Percentiles rank a stretch among this genome's conserved stretches.
Conservation (phyloP, 441 rosid species). For the Gossypium gossypioides region DNA sequence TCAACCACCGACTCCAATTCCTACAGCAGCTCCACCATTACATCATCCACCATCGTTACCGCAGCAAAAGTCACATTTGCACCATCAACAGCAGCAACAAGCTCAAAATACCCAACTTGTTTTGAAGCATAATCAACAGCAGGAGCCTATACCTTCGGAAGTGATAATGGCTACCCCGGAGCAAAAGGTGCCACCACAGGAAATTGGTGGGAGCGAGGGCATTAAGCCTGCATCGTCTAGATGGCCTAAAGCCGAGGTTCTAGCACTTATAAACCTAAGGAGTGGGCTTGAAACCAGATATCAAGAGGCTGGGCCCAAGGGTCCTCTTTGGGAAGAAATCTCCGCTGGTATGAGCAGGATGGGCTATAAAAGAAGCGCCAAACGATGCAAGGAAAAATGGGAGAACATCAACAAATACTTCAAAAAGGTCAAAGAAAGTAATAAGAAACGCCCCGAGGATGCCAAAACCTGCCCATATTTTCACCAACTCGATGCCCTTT, state of each 20-base stretch:
- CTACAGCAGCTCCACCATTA: slow-evolving; percentile 14
- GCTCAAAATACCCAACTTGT: not conserved
- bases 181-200: slow-evolving; percentile 29
- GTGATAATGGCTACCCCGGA: slow-evolving; percentile 34
- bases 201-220: slow-evolving; percentile 24
- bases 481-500: slow-evolving; percentile 58
- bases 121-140: not conserved
- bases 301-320: slow-evolving; percentile 62
- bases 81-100: slow-evolving; percentile 2
- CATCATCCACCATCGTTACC: slow-evolving; percentile 16
- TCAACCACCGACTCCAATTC: slow-evolving; percentile 9
- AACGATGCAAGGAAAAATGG: slow-evolving; percentile 78
- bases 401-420: slow-evolving; percentile 77
- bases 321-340: slow-evolving; percentile 71
- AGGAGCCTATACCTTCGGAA: slow-evolving; percentile 15
- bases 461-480: slow-evolving; percentile 76
- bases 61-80: slow-evolving; percentile 16
- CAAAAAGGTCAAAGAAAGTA: slow-evolving; percentile 73
- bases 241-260: slow-evolving; percentile 70
- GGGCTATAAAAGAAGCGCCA: slow-evolving; percentile 56
- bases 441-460: slow-evolving; percentile 62
- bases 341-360: slow-evolving; percentile 44
- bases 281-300: slow-evolving; percentile 56
- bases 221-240: slow-evolving; percentile 46
- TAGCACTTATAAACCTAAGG: slow-evolving; percentile 56